Conservation (phyloP, 1,139 yeast genomes). For the Chernovozyma sophiae-reginae region DNA sequence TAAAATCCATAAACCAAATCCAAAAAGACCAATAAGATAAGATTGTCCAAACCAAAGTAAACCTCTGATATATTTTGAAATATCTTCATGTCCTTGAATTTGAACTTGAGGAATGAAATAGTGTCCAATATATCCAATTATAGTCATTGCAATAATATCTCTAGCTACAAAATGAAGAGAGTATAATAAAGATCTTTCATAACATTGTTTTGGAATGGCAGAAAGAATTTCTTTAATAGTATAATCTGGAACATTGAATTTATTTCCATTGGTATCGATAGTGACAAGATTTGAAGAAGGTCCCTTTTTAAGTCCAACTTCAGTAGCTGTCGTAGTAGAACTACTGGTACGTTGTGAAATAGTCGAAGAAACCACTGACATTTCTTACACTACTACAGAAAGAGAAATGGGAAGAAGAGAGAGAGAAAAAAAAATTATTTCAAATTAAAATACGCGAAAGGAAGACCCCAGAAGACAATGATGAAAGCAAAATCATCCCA, state of each 20-base stretch:
- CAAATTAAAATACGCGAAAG: too few species aligned
- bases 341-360: background rate
- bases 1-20: conserved; percentile 79
- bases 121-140: conserved; percentile 52
- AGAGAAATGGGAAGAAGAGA: too few species aligned
- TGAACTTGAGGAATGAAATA: conserved; percentile 40
- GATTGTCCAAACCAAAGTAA: conserved; percentile 37
- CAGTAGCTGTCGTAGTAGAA: conserved; percentile 2
- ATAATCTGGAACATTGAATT: conserved; percentile 68
- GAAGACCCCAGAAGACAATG: too few species aligned
- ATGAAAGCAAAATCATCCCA: too few species aligned
- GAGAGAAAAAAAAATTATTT: too few species aligned
- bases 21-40: conserved; percentile 58
- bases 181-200: conserved; percentile 55
- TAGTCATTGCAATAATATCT: conserved; percentile 52
- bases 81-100: conserved; percentile 18
- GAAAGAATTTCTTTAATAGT: conserved; percentile 68
- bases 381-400: too few species aligned
- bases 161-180: conserved; percentile 63
- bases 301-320: conserved; percentile 6
- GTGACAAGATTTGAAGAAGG: conserved; percentile 32
- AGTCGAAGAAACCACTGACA: background rate
- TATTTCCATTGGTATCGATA: conserved; percentile 58
- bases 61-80: conserved; percentile 26
- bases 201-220: conserved; percentile 74